Conservation (phyloP, 2,329 filamentous ascomycete species). For the Fusarium nygamai region DNA sequence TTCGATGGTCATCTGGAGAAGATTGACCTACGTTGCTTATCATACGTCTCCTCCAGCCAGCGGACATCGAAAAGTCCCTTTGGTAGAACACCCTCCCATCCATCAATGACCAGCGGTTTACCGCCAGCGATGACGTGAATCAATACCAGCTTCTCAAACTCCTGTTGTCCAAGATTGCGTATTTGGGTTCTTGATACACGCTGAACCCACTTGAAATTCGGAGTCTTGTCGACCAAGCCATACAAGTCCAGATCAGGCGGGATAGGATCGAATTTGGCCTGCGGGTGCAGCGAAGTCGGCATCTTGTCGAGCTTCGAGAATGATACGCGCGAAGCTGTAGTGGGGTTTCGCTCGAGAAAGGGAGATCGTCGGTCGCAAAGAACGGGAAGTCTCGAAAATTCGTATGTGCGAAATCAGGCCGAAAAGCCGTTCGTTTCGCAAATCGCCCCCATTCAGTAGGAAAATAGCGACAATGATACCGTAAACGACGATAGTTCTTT, state of each 20-base stretch:
- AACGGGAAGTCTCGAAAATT: neutral
- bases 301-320: constrained; percentile 59
- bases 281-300: constrained; percentile 78
- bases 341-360: constrained; percentile 1
- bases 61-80: constrained; percentile 79
- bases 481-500: neutral
- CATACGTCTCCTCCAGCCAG: constrained; percentile 83
- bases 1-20: neutral
- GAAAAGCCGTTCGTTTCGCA: neutral
- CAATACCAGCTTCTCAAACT: constrained; percentile 86
- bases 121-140: constrained; percentile 86
- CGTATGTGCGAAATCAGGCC: neutral
- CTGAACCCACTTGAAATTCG: constrained; percentile 88
- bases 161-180: constrained; percentile 76
- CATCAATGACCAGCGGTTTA: constrained; percentile 89
- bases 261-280: constrained; percentile 92
- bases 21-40: constrained; percentile 74
- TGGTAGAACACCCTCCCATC: constrained; percentile 81
- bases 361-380: neutral
- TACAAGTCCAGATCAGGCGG: constrained; percentile 84
- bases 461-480: neutral
- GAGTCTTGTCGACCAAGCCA: constrained; percentile 76
- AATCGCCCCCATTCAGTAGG: constrained; percentile 1
- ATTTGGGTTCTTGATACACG: constrained; percentile 84
- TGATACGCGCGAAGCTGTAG: constrained; percentile 14